These are phyloP conservation scores for Tuber umbilicatum DNA, from an alignment of 495 filamentous ascomycete species.

Conservation along the genomic window DNA sequence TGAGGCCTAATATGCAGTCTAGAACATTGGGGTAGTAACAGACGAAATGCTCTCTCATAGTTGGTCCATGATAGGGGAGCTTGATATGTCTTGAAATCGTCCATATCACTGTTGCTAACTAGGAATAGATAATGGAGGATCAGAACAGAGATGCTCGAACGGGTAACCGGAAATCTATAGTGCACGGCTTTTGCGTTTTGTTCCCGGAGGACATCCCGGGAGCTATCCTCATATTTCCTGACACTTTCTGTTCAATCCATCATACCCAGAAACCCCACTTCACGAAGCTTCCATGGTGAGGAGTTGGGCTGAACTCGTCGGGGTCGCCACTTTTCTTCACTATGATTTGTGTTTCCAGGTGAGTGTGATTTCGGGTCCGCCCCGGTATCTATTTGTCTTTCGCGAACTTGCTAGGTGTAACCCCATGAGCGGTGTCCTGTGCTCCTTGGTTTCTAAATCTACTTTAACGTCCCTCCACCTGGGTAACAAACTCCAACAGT, in stretches of 20 bases:
- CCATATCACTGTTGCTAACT: constrained; percentile 75
- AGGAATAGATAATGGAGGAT: constrained; percentile 95
- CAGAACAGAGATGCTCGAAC: constrained; percentile 74
- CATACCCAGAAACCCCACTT: constrained; percentile 88
- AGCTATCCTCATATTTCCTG: constrained; percentile 79
- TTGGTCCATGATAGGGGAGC: constrained; percentile 68
- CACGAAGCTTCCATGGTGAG: constrained; percentile 75
- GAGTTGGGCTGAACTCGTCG: constrained; percentile 87
- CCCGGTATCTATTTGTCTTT: constrained; percentile 44
- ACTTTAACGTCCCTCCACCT: constrained; percentile 86
- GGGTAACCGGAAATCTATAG: constrained; percentile 79
- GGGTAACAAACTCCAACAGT: constrained; percentile 83
- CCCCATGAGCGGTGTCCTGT: constrained; percentile 76
- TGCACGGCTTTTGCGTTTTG: constrained; percentile 66
- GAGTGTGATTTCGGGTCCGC: constrained; percentile 37
- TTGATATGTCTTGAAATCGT: constrained; percentile 71
- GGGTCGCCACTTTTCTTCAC: constrained; percentile 88
- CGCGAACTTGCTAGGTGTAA: constrained; percentile 77
- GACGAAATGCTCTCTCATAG: constrained; percentile 80
- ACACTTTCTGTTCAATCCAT: constrained; percentile 96
- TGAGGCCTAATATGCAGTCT: constrained; percentile 83
- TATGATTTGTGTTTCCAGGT: constrained; percentile 58
- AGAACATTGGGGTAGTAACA: constrained; percentile 87
- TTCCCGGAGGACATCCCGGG: constrained; percentile 83
- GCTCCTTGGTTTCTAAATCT: constrained; percentile 79